Evolutionary conservation across 495 filamentous ascomycete species (phyloP).

Genomic region (Daldinia childiae): DNA sequence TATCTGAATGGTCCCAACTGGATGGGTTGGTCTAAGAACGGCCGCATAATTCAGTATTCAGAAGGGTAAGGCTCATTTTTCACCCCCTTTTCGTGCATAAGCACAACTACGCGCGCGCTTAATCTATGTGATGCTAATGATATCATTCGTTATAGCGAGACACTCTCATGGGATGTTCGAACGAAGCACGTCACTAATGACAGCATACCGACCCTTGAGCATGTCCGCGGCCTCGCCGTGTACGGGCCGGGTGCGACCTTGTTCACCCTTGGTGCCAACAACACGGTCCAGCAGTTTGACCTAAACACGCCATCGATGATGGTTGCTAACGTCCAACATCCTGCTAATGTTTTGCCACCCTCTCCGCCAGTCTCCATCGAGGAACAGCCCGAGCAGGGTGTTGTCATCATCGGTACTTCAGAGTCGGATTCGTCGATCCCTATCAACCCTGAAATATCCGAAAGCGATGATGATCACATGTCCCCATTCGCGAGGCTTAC

Average conservation of each 20-base stretch:
- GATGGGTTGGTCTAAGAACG: constrained; percentile 99
- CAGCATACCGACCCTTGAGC: constrained; percentile 82
- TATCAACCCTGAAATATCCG: constrained; percentile 65
- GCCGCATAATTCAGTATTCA: constrained; percentile 89
- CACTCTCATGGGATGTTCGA: constrained; percentile 93
- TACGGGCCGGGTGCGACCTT: constrained; percentile 91
- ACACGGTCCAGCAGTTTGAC: constrained; percentile 94
- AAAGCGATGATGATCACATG: constrained; percentile 72
- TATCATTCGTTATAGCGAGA: constrained; percentile 69
- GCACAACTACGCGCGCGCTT: constrained; percentile 52
- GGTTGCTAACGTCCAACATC: constrained; percentile 85
- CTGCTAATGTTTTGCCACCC: constrained; percentile 76
- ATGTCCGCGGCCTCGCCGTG: constrained; percentile 81
- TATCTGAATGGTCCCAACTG: constrained; percentile 84
- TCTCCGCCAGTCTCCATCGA: constrained; percentile 81
- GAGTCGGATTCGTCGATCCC: constrained; percentile 61
- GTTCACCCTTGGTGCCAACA: constrained; percentile 88
- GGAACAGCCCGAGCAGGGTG: constrained; percentile 60
- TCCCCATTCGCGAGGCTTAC: constrained; percentile 73
- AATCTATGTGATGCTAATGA: constrained; percentile 46
- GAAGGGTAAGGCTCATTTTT: constrained; percentile 77
- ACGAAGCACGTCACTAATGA: constrained; percentile 95
- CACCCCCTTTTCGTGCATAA: constrained; percentile 30
- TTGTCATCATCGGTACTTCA: constrained; percentile 51
- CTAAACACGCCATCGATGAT: constrained; percentile 79